Evolutionary conservation across 805 yeast genomes (phyloP), one percentile per base, ranked within the genome.

Genomic region (Limtongia smithiae): DNA sequence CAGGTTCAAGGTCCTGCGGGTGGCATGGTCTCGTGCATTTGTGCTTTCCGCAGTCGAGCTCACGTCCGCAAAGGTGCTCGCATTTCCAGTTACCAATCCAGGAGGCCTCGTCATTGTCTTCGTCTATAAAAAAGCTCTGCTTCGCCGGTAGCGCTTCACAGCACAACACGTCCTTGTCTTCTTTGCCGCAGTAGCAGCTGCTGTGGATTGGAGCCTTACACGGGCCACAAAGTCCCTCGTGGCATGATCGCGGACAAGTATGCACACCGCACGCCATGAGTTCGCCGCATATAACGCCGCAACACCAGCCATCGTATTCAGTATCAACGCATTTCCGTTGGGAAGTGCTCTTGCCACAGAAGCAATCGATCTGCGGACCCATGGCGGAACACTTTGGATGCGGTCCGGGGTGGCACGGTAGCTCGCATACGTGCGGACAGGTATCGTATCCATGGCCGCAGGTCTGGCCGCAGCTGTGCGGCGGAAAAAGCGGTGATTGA

Each of bases 401-500:
- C 1, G 89, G 84, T 0, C 96, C 97, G 2, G 96, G 91, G 65
- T 89, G 97, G 64, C 97, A 89, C 14, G 76, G 74, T 3, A 80
- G 68, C 1, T 85, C 67, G 62, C 97, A 89, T 2, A 80, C 77
- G 63, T 89, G 97, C 1, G 81, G 74, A 64, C 96, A 66, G 4
- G 66, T 62, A 1, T 67, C 64, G 43, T 82, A 71, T 28, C 77
- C 74, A 33, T 71, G 69, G 43, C 76, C 75, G 69, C 97, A 89
- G 0, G 86, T 74, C 62, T 85, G 89, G 2, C 96, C 96, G 72
- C 97, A 90, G 41, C 93, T 82, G 58, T 89, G 93, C 0, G 96
- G 96, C 17, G 73, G 66, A 59, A 82, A 80, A 0, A 74, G 66
- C 3, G 64, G 69, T 48, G 58, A 44, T 50, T 54, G 45, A 32